A percentile compares a stretch with the other conserved stretches of the same genome.
These are phyloP conservation scores for Capsicum pubescens DNA, from an alignment of 257 asterid genomes.

Conservation along the genomic window DNA sequence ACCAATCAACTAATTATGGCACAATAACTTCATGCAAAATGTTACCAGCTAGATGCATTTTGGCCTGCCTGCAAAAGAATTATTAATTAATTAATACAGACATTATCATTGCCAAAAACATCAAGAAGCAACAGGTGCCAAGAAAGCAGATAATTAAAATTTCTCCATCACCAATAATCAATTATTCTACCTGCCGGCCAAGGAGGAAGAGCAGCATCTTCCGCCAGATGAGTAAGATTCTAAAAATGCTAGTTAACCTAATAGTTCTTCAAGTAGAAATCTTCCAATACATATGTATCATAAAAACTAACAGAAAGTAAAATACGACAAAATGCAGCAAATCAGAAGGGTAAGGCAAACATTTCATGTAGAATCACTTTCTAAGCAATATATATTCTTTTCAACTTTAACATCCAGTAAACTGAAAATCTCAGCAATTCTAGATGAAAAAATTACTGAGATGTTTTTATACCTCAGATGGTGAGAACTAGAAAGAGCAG, in stretches of 20 bases:
- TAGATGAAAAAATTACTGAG: slow-evolving; percentile 17
- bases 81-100: neutral
- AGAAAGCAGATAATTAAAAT: neutral
- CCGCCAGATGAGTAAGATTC: neutral
- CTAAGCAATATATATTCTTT: neutral
- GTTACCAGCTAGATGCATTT: neutral
- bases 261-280: neutral
- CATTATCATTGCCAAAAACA: neutral
- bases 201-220: slow-evolving; percentile 22
- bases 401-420: neutral
- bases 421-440: neutral
- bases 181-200: neutral
- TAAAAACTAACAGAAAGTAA: neutral
- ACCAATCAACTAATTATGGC: neutral
- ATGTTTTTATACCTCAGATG: slow-evolving; percentile 1
- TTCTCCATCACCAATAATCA: slow-evolving; percentile 2
- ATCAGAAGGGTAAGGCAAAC: neutral
- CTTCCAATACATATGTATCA: neutral
- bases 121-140: slow-evolving; percentile 5
- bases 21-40: neutral
- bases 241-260: slow-evolving; percentile 11
- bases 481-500: slow-evolving; percentile 26
- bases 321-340: slow-evolving; percentile 1
- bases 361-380: neutral
- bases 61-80: neutral